Conservation (phyloP, 2,329 filamentous ascomycete species). For the Drechslerella stenobrocha region DNA sequence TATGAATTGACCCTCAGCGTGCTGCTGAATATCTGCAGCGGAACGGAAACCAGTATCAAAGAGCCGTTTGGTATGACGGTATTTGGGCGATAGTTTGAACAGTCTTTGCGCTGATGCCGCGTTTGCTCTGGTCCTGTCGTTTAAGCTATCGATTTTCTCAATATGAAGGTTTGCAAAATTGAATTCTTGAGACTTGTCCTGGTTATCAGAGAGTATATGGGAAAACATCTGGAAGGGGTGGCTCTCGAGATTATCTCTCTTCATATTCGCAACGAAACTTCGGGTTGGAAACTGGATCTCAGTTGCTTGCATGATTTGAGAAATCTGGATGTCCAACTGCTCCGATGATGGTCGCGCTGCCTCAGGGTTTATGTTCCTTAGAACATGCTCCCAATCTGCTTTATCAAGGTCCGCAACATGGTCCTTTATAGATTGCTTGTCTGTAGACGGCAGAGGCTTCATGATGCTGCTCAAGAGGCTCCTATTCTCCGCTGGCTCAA, state of each 20-base stretch:
- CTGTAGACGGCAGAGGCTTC: not conserved
- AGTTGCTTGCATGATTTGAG: slow-evolving; percentile 2
- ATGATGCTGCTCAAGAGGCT: not conserved
- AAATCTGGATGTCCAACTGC: not conserved
- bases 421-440: not conserved
- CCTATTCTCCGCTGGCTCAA: not conserved
- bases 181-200: not conserved
- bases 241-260: not conserved
- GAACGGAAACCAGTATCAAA: slow-evolving; percentile 3
- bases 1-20: not conserved
- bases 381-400: slow-evolving; percentile 3
- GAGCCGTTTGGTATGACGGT: not conserved
- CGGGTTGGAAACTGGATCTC: slow-evolving; percentile 2
- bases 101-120: slow-evolving; percentile 4
- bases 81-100: slow-evolving; percentile 14
- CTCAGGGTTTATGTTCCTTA: not conserved
- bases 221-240: not conserved
- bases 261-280: slow-evolving; percentile 4
- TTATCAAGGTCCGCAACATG: slow-evolving; percentile 5
- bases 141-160: not conserved
- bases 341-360: not conserved
- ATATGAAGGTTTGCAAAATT: slow-evolving; percentile 2
- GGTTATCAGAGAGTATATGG: not conserved
- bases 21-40: slow-evolving; percentile 4
- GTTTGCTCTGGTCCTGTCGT: not conserved